Base-by-base conservation (phyloP, 2,329 filamentous ascomycete genomes). In the Cladobotryum protrusum region DNA sequence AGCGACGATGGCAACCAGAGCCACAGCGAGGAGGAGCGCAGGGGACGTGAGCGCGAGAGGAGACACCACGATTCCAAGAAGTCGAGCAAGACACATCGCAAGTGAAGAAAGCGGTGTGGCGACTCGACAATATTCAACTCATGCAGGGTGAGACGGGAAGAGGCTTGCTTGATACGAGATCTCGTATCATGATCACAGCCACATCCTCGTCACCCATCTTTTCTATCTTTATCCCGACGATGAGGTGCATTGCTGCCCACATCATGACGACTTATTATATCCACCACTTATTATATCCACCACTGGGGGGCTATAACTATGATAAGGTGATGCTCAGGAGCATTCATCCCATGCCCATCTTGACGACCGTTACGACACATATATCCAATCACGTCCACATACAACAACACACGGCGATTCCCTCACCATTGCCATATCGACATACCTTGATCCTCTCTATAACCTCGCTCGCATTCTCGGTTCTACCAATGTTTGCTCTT, bases 21-120 rank as follows among this genome's bases (percentile, higher is more conserved):
- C 66, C 52, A 53, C 35, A 53, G 54, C 18, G 62, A 67, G 42
- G 64, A 71, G 59, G 63, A 69, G 62, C 59, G 65, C 14, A 61
- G 68, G 15, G 68, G 68, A n/a, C 65, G 68, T 18, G 65, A 68
- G 58, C 63, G 68, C 49, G 67, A 68, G 53, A 58, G 68, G 52
- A 60, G 57, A 43, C 59, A 62, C 41, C 56, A 64, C 54, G 56
- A 57, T 39, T 19, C 20, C 32, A 47, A 50, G 44, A 29, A 41
- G 12, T 56, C 59, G 5, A 48, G 55, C 54, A 65, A 65, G 57
- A 54, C 57, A 41, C 61, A 64, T 50, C 65, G 62, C 55, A 66
- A 66, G 47, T 65, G 60, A 63, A 54, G 8, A 9, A 29, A 29
- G 14, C 32, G 12, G 11, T 15, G n/a, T 17, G 14, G 17, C 32